Evolutionary conservation across 441 rosid genomes (phyloP).

Genomic region (Corymbia calophylla): DNA sequence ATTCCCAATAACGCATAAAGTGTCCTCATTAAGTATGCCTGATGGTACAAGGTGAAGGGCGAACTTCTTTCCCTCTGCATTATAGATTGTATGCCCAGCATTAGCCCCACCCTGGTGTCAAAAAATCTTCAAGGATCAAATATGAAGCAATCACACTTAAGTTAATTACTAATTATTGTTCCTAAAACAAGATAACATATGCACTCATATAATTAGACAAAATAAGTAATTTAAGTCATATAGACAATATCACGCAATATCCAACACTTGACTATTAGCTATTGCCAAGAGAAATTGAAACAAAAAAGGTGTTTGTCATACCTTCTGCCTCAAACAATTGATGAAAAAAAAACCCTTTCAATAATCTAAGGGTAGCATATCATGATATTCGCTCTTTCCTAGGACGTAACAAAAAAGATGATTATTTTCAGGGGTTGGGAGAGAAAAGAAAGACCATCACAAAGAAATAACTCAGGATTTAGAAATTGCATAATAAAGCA

Average conservation of each 20-base stretch:
- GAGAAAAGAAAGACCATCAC: not conserved
- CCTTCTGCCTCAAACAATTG: not conserved
- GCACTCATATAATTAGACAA: not conserved
- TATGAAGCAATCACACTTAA: not conserved
- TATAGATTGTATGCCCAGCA: constrained; percentile 98
- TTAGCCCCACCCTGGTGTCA: constrained; percentile 84
- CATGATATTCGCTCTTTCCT: not conserved
- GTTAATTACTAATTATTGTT: not conserved
- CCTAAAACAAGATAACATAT: not conserved
- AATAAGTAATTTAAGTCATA: not conserved
- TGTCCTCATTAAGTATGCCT: constrained; percentile 77
- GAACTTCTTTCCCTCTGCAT: constrained; percentile 89
- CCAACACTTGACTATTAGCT: not conserved
- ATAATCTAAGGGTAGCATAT: not conserved
- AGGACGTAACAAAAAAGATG: not conserved
- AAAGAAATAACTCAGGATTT: not conserved
- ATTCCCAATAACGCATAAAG: constrained; percentile 84
- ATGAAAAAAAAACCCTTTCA: not conserved
- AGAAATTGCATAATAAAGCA: not conserved
- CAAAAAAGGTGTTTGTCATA: not conserved
- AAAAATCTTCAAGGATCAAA: not conserved
- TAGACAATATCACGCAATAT: not conserved
- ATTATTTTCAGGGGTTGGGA: not conserved
- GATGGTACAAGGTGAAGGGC: constrained; percentile 97
- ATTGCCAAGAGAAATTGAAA: not conserved